Base-by-base conservation (phyloP, 805 yeast species). In the Cyberlindnera maritima region DNA sequence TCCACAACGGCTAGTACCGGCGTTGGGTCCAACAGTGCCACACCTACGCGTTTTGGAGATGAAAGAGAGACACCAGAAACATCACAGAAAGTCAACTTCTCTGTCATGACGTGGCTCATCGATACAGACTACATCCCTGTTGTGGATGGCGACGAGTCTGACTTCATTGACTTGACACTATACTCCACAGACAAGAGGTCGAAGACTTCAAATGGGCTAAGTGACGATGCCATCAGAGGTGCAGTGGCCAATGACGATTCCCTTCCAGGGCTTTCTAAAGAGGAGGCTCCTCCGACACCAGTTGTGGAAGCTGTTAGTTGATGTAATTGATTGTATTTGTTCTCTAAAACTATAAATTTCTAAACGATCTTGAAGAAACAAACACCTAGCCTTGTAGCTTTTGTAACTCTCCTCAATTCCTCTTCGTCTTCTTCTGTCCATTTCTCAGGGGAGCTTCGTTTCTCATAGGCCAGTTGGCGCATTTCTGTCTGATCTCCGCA, bases 341-440 rank as follows among this genome's bases (percentile, higher is more conserved):
- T n/a, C n/a, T n/a, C n/a, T n/a, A n/a, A n/a, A n/a, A n/a, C n/a
- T n/a, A n/a, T n/a, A n/a, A n/a, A n/a, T n/a, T 12, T 28, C 37
- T 43, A 41, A n/a, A 43, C 44, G 15, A 81, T 60, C n/a, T 72
- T 68, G 13, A 86, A 51, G 48, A 85, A 78, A 5, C 80, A 70
- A 4, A 83, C 61, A 3, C 91, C 84, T 36, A 76, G 70, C 54
- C 91, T 70, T 0, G 91, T 94, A 6, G 56, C 57, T 2, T 59
- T 62, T 1, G 80, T 69, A 0, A 80, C 80, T 18, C 60, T 63
- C 13, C 66, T 66, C 34, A 91, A 66, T 39, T 68, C 70, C 17
- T 65, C 66, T 23, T 69, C 75, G 53, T 80, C 78, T 15, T 71
- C 69, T 26, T 65, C 62, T 3, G 76, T 75, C 87, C 90, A 83